phyloP scores from a whole-genome alignment of 257 asterid species.

The Ophiorrhiza pumila region DNA sequence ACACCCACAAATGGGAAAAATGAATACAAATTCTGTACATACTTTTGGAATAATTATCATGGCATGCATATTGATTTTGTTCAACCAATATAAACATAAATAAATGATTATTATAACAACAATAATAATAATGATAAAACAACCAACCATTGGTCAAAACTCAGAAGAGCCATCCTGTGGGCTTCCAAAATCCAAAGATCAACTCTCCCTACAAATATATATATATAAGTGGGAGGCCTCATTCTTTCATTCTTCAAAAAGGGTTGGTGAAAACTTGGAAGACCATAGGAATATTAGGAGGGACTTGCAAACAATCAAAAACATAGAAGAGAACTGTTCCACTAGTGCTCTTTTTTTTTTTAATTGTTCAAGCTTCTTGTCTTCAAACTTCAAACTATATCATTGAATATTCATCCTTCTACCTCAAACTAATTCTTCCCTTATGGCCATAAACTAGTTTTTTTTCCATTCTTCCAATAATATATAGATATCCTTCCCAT shows the following conservation, averaged over 20 bases:
- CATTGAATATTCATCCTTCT: not conserved
- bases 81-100: not conserved
- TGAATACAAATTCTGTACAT: too few relatives aligned
- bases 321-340: not conserved
- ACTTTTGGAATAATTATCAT: too few relatives aligned
- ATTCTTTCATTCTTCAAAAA: not conserved
- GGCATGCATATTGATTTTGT: too few relatives aligned
- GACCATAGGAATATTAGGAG: not conserved
- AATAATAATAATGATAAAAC: not conserved
- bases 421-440: not conserved
- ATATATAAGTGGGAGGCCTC: constrained; percentile 4
- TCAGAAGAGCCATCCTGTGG: not conserved
- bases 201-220: constrained; percentile 1
- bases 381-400: not conserved
- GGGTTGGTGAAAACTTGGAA: not conserved
- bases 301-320: not conserved
- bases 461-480: not conserved
- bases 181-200: constrained; percentile 10
- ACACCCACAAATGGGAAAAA: too few relatives aligned
- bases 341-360: not conserved
- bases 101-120: too few relatives aligned
- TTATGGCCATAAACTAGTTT: not conserved
- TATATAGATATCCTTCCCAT: not conserved
- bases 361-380: not conserved
- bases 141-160: constrained; percentile 1